A percentile compares a stretch with the other conserved stretches of the same genome.
Evolutionary conservation across 2,329 filamentous ascomycete species (phyloP).

Genomic region (Cordyceps cicadae): DNA sequence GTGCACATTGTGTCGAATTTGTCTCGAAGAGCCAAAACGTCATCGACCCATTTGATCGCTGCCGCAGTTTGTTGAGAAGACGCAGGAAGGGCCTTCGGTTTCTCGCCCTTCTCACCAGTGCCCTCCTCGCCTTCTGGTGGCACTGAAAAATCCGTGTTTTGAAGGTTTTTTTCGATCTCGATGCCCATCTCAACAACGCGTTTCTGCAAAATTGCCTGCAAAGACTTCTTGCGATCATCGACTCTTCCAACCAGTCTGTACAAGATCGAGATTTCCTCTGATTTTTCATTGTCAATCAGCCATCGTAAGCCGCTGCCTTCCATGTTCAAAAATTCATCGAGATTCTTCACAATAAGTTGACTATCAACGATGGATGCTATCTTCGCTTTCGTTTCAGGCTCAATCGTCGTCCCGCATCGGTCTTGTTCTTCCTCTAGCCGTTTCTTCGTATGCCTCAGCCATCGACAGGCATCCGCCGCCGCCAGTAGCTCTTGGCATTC

Average conservation of each 20-base stretch:
- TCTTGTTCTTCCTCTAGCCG: conserved; percentile 74
- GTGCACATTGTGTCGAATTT: conserved; percentile 80
- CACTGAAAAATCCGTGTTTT: conserved; percentile 46
- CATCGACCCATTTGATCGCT: conserved; percentile 91
- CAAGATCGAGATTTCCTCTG: conserved; percentile 70
- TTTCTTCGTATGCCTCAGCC: conserved; percentile 66
- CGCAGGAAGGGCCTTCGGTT: conserved; percentile 29
- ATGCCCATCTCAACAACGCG: conserved; percentile 72
- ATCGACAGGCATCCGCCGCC: conserved; percentile 71
- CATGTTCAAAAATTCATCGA: conserved; percentile 74
- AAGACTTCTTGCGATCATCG: conserved; percentile 60
- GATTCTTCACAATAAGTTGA: conserved; percentile 67
- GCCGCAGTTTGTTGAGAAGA: conserved; percentile 75
- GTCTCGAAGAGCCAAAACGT: conserved; percentile 75
- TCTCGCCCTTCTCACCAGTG: conserved; percentile 20
- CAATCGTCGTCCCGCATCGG: conserved; percentile 75
- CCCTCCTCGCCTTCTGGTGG: conserved; percentile 39
- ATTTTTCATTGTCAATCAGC: conserved; percentile 86
- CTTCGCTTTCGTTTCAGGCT: conserved; percentile 61
- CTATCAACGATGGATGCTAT: conserved; percentile 71
- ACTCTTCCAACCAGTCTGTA: conserved; percentile 74
- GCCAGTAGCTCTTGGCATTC: conserved; percentile 70
- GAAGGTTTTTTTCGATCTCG: conserved; percentile 67
- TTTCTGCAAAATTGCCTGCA: conserved; percentile 63
- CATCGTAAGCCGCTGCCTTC: conserved; percentile 74